These are phyloP conservation scores for Biscogniauxia mediterranea DNA, from an alignment of 2,329 filamentous ascomycete genomes.

Conservation along the genomic window DNA sequence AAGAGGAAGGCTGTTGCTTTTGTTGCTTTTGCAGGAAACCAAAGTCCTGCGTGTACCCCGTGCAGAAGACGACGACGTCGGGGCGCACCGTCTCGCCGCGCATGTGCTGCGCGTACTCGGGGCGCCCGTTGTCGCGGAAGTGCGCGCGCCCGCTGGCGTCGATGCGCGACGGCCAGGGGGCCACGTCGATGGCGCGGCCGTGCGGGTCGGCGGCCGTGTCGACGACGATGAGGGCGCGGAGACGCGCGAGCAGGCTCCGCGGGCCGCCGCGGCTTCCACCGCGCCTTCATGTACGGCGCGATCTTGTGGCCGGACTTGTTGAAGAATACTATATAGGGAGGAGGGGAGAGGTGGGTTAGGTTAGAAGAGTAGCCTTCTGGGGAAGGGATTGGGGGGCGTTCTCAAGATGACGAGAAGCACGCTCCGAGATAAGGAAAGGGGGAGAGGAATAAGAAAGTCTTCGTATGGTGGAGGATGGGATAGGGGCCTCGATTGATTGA, in stretches of 20 bases:
- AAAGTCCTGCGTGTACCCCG: slow-evolving; percentile 45
- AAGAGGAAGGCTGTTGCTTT: slow-evolving; percentile 36
- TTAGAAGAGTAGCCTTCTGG: too few relatives aligned
- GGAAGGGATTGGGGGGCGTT: too few relatives aligned
- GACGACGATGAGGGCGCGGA: slow-evolving; percentile 39
- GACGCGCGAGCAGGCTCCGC: slow-evolving; percentile 31
- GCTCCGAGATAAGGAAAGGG: too few relatives aligned
- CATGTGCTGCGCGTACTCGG: slow-evolving; percentile 28
- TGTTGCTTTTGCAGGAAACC: slow-evolving; percentile 33
- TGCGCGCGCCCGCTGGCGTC: slow-evolving; percentile 36
- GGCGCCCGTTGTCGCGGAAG: slow-evolving; percentile 33
- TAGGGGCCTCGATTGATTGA: too few relatives aligned
- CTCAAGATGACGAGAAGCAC: too few relatives aligned
- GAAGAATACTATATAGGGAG: slow-evolving; percentile 46
- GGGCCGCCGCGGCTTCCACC: slow-evolving; percentile 28
- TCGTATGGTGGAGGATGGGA: too few relatives aligned
- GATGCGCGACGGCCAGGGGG: slow-evolving; percentile 42
- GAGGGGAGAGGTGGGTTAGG: neutral
- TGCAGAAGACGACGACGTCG: slow-evolving; percentile 46
- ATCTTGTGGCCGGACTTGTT: slow-evolving; percentile 25
- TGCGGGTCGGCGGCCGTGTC: slow-evolving; percentile 37
- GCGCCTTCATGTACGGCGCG: slow-evolving; percentile 18
- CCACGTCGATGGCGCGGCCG: slow-evolving; percentile 42
- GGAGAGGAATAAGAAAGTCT: too few relatives aligned
- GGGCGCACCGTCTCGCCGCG: slow-evolving; percentile 33